Percentiles rank a stretch among this genome's conserved stretches.
These are phyloP conservation scores for Rhizopogon rudus DNA, from an alignment of 768 basidiomycete species.

Conservation along the genomic window DNA sequence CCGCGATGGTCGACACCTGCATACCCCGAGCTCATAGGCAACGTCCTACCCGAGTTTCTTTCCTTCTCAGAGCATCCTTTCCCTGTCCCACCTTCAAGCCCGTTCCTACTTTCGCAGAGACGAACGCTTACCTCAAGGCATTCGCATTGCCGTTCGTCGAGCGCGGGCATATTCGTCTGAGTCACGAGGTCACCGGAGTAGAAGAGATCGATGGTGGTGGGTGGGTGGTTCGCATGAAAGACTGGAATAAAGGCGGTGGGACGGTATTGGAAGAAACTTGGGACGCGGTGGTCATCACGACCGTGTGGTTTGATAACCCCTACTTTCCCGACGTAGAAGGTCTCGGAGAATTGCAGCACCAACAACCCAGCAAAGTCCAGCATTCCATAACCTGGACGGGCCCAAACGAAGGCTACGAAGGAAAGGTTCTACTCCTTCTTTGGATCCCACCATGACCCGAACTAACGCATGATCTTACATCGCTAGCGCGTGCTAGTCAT, in stretches of 20 bases:
- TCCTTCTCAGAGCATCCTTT: slow-evolving; percentile 27
- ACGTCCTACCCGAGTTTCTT: slow-evolving; percentile 40
- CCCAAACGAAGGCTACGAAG: slow-evolving; percentile 27
- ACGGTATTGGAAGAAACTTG: slow-evolving; percentile 31
- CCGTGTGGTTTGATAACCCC: slow-evolving; percentile 41
- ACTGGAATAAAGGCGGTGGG: slow-evolving; percentile 28
- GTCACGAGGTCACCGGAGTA: slow-evolving; percentile 34
- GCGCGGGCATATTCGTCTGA: slow-evolving; percentile 32
- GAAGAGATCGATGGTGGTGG: slow-evolving; percentile 30
- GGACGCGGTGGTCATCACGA: slow-evolving; percentile 47
- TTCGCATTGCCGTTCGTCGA: slow-evolving; percentile 21
- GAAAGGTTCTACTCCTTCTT: slow-evolving; percentile 17
- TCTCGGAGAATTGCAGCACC: slow-evolving; percentile 29
- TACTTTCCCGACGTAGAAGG: slow-evolving; percentile 41
- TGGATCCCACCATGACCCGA: background rate
- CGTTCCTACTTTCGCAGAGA: slow-evolving; percentile 25
- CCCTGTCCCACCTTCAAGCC: slow-evolving; percentile 9
- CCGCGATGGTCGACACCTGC: slow-evolving; percentile 41
- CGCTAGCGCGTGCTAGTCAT: slow-evolving; percentile 40
- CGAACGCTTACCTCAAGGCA: slow-evolving; percentile 18
- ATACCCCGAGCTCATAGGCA: slow-evolving; percentile 44
- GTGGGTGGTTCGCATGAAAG: slow-evolving; percentile 35
- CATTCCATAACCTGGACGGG: slow-evolving; percentile 42
- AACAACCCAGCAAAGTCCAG: slow-evolving; percentile 27
- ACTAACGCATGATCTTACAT: background rate